phyloP scores from a whole-genome alignment of 2,329 filamentous ascomycete genomes.

The Fusarium multiceps region DNA sequence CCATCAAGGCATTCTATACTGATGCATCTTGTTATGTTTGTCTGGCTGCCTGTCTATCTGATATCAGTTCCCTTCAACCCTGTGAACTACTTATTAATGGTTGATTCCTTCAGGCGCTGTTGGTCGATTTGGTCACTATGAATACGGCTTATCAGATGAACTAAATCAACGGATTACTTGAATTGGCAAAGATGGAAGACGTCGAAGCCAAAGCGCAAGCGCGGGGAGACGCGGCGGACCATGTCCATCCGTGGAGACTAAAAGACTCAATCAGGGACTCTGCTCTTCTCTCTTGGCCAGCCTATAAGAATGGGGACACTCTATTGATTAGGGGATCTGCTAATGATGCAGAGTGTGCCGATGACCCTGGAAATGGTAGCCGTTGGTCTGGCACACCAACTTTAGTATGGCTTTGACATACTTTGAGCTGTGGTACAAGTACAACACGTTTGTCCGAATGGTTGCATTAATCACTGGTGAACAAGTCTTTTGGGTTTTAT shows the following conservation, averaged over 20 bases:
- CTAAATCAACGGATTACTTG: slow-evolving; percentile 22
- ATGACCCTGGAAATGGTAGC: slow-evolving; percentile 29
- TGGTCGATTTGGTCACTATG: background rate
- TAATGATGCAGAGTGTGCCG: slow-evolving; percentile 13
- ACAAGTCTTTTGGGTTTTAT: background rate
- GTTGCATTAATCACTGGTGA: background rate
- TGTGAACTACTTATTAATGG: background rate
- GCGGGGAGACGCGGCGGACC: slow-evolving; percentile 29
- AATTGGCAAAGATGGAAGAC: slow-evolving; percentile 13
- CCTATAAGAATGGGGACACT: slow-evolving; percentile 22
- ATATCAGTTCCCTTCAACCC: background rate
- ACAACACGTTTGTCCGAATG: background rate
- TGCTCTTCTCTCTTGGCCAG: background rate
- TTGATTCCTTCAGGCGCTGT: background rate
- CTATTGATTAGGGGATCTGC: slow-evolving; percentile 25
- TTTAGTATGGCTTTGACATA: background rate
- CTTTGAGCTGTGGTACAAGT: background rate
- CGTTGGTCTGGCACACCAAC: slow-evolving; percentile 35
- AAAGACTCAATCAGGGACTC: slow-evolving; percentile 3
- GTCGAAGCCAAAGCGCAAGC: slow-evolving; percentile 7
- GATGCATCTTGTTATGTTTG: background rate
- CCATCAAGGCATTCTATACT: background rate
- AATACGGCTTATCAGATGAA: background rate
- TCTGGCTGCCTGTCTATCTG: background rate
- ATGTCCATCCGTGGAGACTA: slow-evolving; percentile 1